phyloP scores from a whole-genome alignment of 2,329 filamentous ascomycete species.

The Thelonectria olida region DNA sequence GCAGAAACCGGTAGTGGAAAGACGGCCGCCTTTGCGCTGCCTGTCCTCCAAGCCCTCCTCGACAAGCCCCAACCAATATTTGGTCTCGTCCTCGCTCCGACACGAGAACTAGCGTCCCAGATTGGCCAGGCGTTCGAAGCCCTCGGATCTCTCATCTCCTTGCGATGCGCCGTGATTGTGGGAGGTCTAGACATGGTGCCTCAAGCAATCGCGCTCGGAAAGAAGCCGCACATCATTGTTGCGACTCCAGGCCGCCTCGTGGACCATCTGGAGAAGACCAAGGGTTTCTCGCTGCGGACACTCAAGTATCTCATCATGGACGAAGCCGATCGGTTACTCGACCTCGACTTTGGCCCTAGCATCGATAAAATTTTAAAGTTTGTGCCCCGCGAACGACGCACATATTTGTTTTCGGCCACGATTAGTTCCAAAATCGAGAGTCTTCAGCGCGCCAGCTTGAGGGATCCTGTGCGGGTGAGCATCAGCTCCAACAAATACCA shows the following conservation, averaged over 20 bases:
- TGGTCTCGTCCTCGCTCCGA: slow-evolving; percentile 90
- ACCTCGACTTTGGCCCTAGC: slow-evolving; percentile 92
- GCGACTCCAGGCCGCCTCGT: slow-evolving; percentile 89
- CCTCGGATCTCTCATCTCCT: slow-evolving; percentile 85
- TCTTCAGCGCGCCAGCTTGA: slow-evolving; percentile 87
- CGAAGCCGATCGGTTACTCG: slow-evolving; percentile 89
- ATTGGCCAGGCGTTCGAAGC: slow-evolving; percentile 90
- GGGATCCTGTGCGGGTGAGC: slow-evolving; percentile 83
- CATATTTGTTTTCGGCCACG: slow-evolving; percentile 93
- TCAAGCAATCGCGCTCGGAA: slow-evolving; percentile 90
- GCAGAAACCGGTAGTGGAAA: slow-evolving; percentile 97
- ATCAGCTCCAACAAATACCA: slow-evolving; percentile 88
- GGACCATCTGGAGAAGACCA: slow-evolving; percentile 96
- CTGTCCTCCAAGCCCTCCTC: slow-evolving; percentile 90
- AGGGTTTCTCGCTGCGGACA: slow-evolving; percentile 85
- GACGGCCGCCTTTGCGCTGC: slow-evolving; percentile 92
- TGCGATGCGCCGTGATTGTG: slow-evolving; percentile 85
- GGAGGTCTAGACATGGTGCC: slow-evolving; percentile 97
- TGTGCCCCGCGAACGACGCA: slow-evolving; percentile 78
- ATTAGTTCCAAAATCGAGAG: slow-evolving; percentile 95
- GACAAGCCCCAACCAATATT: slow-evolving; percentile 88
- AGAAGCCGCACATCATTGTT: slow-evolving; percentile 93
- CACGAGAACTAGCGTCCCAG: slow-evolving; percentile 91
- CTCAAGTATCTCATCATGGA: slow-evolving; percentile 95
- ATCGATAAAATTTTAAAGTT: slow-evolving; percentile 95